Percentiles rank a stretch among this genome's conserved stretches.
phyloP scores from a whole-genome alignment of 2,329 filamentous ascomycete genomes.

The Purpureocillium takamizusanense region DNA sequence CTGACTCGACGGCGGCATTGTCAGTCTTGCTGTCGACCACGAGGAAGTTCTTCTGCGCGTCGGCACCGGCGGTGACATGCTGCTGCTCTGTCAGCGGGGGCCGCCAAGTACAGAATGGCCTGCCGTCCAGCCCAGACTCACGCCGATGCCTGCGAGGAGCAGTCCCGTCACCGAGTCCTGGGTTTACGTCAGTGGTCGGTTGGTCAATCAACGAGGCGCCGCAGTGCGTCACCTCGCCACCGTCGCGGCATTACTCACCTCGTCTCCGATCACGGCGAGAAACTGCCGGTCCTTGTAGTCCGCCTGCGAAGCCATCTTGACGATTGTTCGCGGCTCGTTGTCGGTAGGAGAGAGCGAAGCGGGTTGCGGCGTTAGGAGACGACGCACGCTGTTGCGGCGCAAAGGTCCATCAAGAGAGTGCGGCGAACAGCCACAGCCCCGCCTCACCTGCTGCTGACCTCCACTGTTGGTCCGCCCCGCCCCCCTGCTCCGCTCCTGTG shows the following conservation, averaged over 20 bases:
- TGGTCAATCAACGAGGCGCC: neutral
- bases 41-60: conserved; percentile 94
- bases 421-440: no score
- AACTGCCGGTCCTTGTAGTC: conserved; percentile 84
- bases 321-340: neutral
- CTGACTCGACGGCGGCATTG: conserved; percentile 73
- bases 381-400: no score
- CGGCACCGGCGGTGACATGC: conserved; percentile 85
- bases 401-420: no score
- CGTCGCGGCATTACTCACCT: conserved; percentile 44
- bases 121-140: conserved; percentile 30
- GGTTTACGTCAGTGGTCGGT: conserved; percentile 15
- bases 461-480: no score
- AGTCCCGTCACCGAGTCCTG: conserved; percentile 95
- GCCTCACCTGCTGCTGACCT: no score
- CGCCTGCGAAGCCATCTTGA: conserved; percentile 40
- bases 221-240: neutral
- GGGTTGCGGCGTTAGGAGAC: no score
- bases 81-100: conserved; percentile 25
- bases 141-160: conserved; percentile 89
- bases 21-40: conserved; percentile 94
- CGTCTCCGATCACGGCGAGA: conserved; percentile 94
- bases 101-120: neutral
- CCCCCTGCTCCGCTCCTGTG: no score
- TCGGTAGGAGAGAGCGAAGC: neutral